phyloP scores from a whole-genome alignment of 768 basidiomycete genomes.

The Tricholoma matsutake region DNA sequence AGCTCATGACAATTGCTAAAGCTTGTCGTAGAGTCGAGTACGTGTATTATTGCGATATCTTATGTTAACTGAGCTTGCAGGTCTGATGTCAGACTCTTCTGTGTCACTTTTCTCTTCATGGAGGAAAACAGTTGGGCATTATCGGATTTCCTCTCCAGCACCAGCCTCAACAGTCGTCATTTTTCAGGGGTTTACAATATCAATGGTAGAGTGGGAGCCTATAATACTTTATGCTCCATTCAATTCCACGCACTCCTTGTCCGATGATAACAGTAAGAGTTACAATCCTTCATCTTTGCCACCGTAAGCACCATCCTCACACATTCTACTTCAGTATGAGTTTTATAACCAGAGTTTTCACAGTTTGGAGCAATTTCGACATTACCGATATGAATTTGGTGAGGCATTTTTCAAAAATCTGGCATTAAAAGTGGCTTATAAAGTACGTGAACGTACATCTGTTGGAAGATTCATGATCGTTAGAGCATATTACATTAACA shows the following conservation, averaged over 20 bases:
- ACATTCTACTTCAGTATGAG: neutral
- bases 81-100: conserved; percentile 73
- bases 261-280: conserved; percentile 59
- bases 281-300: conserved; percentile 76
- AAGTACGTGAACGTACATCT: conserved; percentile 44
- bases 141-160: neutral
- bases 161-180: neutral
- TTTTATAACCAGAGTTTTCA: too few relatives aligned
- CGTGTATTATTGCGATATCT: neutral
- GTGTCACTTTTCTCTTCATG: conserved; percentile 79
- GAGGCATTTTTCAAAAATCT: conserved; percentile 79
- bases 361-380: conserved; percentile 91
- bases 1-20: neutral
- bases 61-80: conserved; percentile 28
- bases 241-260: conserved; percentile 68
- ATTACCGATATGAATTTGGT: conserved; percentile 83
- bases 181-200: conserved; percentile 70
- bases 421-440: conserved; percentile 82
- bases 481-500: too few relatives aligned
- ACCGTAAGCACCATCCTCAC: conserved; percentile 40
- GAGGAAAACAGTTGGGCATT: conserved; percentile 48
- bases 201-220: conserved; percentile 71
- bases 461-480: neutral
- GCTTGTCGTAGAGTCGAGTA: neutral
- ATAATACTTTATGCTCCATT: conserved; percentile 85